Conservation (phyloP, 2,329 filamentous ascomycete species). For the Macrophomina tecta region DNA sequence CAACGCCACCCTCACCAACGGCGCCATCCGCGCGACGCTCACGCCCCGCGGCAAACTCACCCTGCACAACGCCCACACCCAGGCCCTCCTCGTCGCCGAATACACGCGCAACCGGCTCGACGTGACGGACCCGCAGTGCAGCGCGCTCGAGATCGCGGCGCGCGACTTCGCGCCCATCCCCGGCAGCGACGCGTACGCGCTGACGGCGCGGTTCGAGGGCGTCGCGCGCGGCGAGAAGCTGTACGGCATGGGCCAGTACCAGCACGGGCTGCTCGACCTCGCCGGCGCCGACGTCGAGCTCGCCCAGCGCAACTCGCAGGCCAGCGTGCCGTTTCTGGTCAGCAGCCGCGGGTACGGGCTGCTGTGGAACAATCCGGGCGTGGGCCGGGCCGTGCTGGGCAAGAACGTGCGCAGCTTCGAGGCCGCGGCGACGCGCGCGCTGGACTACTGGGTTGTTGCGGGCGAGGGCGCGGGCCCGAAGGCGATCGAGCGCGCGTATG, state of each 20-base stretch:
- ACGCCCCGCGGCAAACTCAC: conserved; percentile 58
- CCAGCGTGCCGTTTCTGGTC: conserved; percentile 67
- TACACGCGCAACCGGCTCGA: conserved; percentile 59
- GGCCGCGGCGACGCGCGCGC: conserved; percentile 60
- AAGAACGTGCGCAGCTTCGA: conserved; percentile 68
- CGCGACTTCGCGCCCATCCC: conserved; percentile 63
- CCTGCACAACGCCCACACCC: conserved; percentile 50
- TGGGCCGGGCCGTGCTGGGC: conserved; percentile 66
- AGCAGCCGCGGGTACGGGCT: conserved; percentile 67
- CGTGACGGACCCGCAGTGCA: conserved; percentile 63
- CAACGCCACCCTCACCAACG: conserved; percentile 54
- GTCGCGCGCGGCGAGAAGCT: conserved; percentile 62
- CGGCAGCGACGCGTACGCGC: conserved; percentile 58
- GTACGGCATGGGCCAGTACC: conserved; percentile 74
- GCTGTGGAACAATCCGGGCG: conserved; percentile 69
- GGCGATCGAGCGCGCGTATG: conserved; percentile 64
- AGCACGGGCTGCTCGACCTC: conserved; percentile 67
- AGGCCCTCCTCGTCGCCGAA: conserved; percentile 58
- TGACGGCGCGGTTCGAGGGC: conserved; percentile 64
- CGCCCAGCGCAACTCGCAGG: conserved; percentile 71
- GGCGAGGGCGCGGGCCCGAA: conserved; percentile 59
- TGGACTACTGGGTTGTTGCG: conserved; percentile 71
- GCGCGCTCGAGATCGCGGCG: conserved; percentile 61
- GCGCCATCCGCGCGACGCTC: conserved; percentile 56
- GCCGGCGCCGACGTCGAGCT: conserved; percentile 69